Conservation (phyloP, 2,329 filamentous ascomycete genomes). For the Neofusicoccum ribis region DNA sequence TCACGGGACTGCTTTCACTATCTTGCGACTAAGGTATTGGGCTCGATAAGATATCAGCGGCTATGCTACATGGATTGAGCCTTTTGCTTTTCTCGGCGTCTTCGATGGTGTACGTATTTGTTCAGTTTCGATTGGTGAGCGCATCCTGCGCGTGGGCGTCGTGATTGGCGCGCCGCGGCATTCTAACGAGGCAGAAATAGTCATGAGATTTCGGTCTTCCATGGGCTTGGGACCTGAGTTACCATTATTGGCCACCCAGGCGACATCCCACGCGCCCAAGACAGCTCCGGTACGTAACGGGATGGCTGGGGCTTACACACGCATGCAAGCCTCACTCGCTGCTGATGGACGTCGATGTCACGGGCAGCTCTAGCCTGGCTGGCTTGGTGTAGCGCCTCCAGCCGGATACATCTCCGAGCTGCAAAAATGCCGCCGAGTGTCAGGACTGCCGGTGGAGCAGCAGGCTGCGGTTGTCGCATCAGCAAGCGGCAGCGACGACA, state of each 20-base stretch:
- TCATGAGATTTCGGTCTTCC: neutral
- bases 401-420: neutral
- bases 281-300: neutral
- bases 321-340: neutral
- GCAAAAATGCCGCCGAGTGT: neutral
- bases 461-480: neutral
- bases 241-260: neutral
- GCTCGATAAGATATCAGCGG: neutral
- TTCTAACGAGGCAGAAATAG: neutral
- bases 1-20: neutral
- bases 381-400: neutral
- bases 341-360: neutral
- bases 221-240: neutral
- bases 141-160: neutral
- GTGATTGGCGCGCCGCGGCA: neutral
- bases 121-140: neutral
- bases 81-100: constrained; percentile 5
- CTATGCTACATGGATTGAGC: neutral
- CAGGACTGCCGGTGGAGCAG: neutral
- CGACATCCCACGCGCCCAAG: neutral
- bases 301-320: neutral
- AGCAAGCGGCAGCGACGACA: constrained; percentile 7
- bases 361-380: neutral
- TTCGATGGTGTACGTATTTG: neutral
- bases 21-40: neutral